phyloP scores from a whole-genome alignment of 495 filamentous ascomycete species.

The Hypoxylon subgilvum region DNA sequence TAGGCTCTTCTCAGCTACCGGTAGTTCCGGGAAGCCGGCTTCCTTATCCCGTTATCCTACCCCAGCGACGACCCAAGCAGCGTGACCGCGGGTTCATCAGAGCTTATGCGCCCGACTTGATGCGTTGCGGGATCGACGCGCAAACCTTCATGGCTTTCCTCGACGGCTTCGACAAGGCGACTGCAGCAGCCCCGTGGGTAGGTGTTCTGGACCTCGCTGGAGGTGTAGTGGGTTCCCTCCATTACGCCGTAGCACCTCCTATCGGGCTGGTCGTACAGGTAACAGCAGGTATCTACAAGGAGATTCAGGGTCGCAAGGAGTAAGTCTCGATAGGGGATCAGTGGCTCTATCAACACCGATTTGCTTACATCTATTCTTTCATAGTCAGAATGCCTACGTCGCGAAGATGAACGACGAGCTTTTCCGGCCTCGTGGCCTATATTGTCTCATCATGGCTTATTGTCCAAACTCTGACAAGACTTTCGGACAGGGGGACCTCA shows the following conservation, averaged over 20 bases:
- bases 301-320: constrained; percentile 46
- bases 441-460: constrained; percentile 66
- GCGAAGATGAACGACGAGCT: constrained; percentile 62
- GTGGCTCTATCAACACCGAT: background rate
- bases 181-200: constrained; percentile 44
- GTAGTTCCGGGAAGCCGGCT: too few relatives aligned
- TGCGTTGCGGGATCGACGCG: constrained; percentile 48
- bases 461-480: constrained; percentile 29
- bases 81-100: constrained; percentile 47
- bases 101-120: constrained; percentile 51
- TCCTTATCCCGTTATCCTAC: too few relatives aligned
- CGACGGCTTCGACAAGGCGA: constrained; percentile 43
- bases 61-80: too few relatives aligned
- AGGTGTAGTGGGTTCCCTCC: constrained; percentile 45
- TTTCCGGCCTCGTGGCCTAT: constrained; percentile 65
- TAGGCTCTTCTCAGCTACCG: too few relatives aligned
- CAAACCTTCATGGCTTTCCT: too few relatives aligned
- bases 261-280: constrained; percentile 51
- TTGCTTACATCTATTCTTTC: background rate
- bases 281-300: constrained; percentile 52
- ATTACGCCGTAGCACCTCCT: constrained; percentile 50
- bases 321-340: constrained; percentile 1
- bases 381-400: constrained; percentile 61
- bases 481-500: constrained; percentile 15
- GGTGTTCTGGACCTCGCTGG: constrained; percentile 55